Evolutionary conservation across 192 early-diverging fungal genomes (phyloP), one percentile per base, ranked within the genome.

Genomic region (Pilaira anomala): DNA sequence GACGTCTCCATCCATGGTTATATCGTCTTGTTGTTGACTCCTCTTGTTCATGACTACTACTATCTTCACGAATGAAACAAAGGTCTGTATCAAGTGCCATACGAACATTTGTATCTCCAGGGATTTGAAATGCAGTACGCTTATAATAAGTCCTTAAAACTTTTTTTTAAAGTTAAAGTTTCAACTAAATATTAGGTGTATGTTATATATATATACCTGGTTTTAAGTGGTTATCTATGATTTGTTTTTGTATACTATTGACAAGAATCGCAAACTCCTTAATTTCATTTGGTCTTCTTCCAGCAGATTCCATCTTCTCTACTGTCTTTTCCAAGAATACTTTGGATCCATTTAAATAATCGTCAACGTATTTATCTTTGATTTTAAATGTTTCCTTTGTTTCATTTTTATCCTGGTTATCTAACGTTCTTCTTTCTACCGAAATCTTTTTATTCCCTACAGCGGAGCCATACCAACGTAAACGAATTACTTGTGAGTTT

Each of bases 41-140:
- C 29, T 58, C 68, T 26, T 65, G 11, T 60, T 79, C 76, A 48
- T 85, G 80, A 63, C 68, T 26, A 73, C 11, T 55, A 78, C 77
- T 80, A 75, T 98, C 97, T 67, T 98, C 97, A 29, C 97, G 93
- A 62, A 97, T 89, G 83, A 97, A 91, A 60, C 89, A 89, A 60
- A 98, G 79, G 66, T 98, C 93, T 0, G 95, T 95, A 71, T 98
- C 97, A 6, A 98, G 80, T 22, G 93, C 94, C 48, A 98, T 93
- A 30, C 97, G 87, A 54, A 97, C 95, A 16, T 87, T 78, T 2
- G 89, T 82, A 77, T 98, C 97, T 16, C 93, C 94, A 3, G 97
- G 97, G 26, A 98, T 82, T 76, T 98, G 97, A 82, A 98, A 98
- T 12, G 97, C 97, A 8, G 94, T 96, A 62, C 97, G 87, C 74